Base-by-base conservation (phyloP, 768 basidiomycete species). In the Tulasnella sp. region DNA sequence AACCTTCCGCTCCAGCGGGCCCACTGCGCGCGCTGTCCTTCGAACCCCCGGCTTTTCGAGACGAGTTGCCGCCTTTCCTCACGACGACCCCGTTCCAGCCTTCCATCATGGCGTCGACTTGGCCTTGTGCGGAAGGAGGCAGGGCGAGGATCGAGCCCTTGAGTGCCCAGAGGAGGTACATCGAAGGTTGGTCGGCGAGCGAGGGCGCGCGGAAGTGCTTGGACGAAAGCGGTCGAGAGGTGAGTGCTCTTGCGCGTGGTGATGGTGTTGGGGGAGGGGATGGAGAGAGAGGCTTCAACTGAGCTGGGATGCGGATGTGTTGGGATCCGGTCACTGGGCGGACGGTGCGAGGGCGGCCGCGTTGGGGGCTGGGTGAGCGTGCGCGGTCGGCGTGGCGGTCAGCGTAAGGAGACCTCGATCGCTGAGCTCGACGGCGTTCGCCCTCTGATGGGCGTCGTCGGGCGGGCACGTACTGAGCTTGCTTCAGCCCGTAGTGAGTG, bases 131-230 rank as follows among this genome's bases (percentile, higher is more conserved):
- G 31, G 40, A 28, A 16, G 74, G 74, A 6, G 74, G 74, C 41
- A 75, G 44, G 1, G 46, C 54, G 37, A 72, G 34, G 77, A 80
- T 74, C 9, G 79, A 73, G n/a, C 72, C 79, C 31, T 73, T 80
- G 8, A 80, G 31, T 3, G 79, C 79, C 79, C 79, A 80, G 18
- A 80, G 46, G 72, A 80, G 48, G 79, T 80, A 80, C 72, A 34
- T 80, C 44, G 79, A 80, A 34, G 79, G 42, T 28, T 42, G 46
- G 8, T 80, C 79, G 46, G 79, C 40, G 18, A 42, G 69, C 40
- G 74, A 50, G 1, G 79, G 72, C 6, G 72, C 69, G 73, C 79
- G 79, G 72, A 58, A 80, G 72, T 74, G 72, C 50, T 48, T 74
- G 22, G 41, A 11, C 28, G 79, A 80, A 41, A 73, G 46, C 31